Percentiles rank a stretch among this genome's conserved stretches.
Evolutionary conservation across 2,329 filamentous ascomycete species (phyloP).

Genomic region (Colletotrichum nymphaeae): DNA sequence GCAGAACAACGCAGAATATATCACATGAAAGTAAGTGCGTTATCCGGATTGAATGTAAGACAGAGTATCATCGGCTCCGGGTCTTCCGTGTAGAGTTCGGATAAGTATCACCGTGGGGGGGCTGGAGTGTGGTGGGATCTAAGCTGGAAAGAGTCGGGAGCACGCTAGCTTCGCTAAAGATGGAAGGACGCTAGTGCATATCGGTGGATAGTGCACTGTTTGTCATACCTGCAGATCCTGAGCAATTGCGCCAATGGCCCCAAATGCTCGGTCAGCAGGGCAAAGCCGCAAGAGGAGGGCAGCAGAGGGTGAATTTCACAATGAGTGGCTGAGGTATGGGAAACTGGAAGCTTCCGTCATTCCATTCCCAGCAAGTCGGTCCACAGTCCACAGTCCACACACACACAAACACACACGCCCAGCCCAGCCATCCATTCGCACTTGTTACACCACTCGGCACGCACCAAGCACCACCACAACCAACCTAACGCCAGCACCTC

Average conservation of each 20-base stretch:
- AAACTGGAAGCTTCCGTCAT: conserved; percentile 35
- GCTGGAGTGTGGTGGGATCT: conserved; percentile 2
- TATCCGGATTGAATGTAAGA: neutral
- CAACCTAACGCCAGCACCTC: neutral
- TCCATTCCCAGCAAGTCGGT: conserved; percentile 5
- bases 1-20: too few species aligned
- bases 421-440: conserved; percentile 8
- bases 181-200: conserved; percentile 18
- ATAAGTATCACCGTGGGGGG: neutral
- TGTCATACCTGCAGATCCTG: conserved; percentile 33
- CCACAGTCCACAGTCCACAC: neutral
- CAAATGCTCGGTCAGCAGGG: conserved; percentile 33
- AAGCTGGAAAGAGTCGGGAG: neutral
- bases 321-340: neutral
- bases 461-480: conserved; percentile 4
- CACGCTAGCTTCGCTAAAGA: conserved; percentile 11
- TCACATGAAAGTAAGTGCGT: neutral
- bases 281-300: neutral
- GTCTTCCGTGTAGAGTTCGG: neutral
- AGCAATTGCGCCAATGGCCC: conserved; percentile 10
- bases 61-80: neutral
- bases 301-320: neutral
- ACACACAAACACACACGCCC: neutral
- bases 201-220: conserved; percentile 26
- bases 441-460: neutral